A percentile compares a stretch with the other conserved stretches of the same genome.
Conservation (phyloP, 495 filamentous ascomycete species). For the Monascus purpureus region DNA sequence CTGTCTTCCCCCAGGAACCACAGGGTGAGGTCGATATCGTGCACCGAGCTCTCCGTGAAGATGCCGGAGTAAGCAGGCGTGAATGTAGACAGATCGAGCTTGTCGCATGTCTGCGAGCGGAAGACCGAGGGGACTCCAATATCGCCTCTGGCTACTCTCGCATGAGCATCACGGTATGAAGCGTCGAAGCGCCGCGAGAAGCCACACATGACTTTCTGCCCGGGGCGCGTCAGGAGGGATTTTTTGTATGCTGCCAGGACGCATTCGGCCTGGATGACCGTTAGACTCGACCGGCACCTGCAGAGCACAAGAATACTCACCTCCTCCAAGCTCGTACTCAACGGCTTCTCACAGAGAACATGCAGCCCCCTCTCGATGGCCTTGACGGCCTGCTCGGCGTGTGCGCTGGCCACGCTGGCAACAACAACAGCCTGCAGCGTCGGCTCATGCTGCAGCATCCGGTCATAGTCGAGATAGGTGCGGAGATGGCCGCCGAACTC, state of each 20-base stretch:
- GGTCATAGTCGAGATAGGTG: slow-evolving; percentile 37
- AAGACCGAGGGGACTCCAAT: slow-evolving; percentile 39
- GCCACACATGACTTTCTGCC: slow-evolving; percentile 48
- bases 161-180: slow-evolving; percentile 38
- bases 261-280: slow-evolving; percentile 28
- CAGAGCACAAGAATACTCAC: slow-evolving; percentile 16
- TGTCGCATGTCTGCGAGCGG: slow-evolving; percentile 45
- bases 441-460: slow-evolving; percentile 41
- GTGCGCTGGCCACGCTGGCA: slow-evolving; percentile 38
- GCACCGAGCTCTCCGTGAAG: slow-evolving; percentile 45
- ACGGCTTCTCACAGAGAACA: slow-evolving; percentile 44
- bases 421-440: slow-evolving; percentile 40
- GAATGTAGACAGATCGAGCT: slow-evolving; percentile 39
- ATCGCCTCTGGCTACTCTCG: slow-evolving; percentile 28
- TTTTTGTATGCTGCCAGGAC: slow-evolving; percentile 36
- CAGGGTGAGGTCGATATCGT: slow-evolving; percentile 43
- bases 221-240: too few species aligned
- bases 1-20: slow-evolving; percentile 43
- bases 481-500: slow-evolving; percentile 35
- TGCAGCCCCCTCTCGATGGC: slow-evolving; percentile 41
- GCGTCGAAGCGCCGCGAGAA: slow-evolving; percentile 45
- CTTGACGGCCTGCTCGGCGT: slow-evolving; percentile 43
- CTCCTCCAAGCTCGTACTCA: slow-evolving; percentile 37
- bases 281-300: slow-evolving; percentile 16
- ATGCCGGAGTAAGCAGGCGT: slow-evolving; percentile 50